A percentile compares a stretch with the other conserved stretches of the same genome.
Conservation (phyloP, 78 protist genomes). For the Acrasis kona region DNA sequence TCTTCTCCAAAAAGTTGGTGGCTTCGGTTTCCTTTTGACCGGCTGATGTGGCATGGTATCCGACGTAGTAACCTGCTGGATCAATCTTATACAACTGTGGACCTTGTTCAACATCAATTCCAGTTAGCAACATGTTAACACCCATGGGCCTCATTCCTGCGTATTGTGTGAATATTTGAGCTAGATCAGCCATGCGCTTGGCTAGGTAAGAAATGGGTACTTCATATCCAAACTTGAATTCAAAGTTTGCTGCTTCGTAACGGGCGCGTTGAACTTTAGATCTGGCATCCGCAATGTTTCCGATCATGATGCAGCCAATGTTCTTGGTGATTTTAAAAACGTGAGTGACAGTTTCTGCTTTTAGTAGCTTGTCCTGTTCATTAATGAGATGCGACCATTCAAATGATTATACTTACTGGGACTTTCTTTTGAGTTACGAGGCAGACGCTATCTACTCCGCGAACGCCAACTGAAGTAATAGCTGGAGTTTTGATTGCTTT, state of each 20-base stretch:
- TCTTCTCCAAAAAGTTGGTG: constrained; percentile 87
- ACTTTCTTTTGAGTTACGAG: constrained; percentile 90
- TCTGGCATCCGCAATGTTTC: constrained; percentile 75
- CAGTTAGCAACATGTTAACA: constrained; percentile 63
- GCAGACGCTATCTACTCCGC: constrained; percentile 75
- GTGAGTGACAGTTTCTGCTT: constrained; percentile 68
- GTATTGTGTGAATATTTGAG: constrained; percentile 87
- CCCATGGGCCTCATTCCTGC: constrained; percentile 88
- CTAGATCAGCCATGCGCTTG: constrained; percentile 79
- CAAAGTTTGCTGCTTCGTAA: constrained; percentile 78
- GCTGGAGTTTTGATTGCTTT: constrained; percentile 83
- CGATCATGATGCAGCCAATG: constrained; percentile 86
- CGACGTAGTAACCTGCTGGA: constrained; percentile 86
- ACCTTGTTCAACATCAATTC: constrained; percentile 83
- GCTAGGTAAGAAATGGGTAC: constrained; percentile 76
- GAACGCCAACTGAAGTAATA: constrained; percentile 78
- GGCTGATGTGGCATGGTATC: constrained; percentile 75
- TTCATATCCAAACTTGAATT: constrained; percentile 67
- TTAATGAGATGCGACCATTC: neutral
- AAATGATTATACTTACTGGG: constrained; percentile 40
- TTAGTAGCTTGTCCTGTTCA: constrained; percentile 75
- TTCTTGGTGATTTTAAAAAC: constrained; percentile 66
- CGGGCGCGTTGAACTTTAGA: constrained; percentile 69
- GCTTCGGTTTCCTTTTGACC: constrained; percentile 93
- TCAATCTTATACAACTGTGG: constrained; percentile 86